Evolutionary conservation across 306 rosid species (phyloP).

Genomic region (Gleditsia sinensis): DNA sequence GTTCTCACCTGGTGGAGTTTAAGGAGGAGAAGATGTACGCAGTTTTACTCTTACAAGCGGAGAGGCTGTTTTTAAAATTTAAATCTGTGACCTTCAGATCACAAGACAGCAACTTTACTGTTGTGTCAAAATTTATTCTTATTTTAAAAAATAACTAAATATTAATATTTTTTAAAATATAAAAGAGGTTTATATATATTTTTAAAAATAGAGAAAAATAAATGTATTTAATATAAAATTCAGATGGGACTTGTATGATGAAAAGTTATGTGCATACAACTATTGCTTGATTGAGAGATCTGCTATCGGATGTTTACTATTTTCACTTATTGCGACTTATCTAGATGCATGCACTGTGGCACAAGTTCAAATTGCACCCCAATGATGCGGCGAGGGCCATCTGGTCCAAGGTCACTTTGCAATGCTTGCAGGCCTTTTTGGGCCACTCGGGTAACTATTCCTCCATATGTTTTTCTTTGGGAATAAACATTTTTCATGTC

Average conservation of each 20-base stretch:
- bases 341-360: slow-evolving; percentile 73
- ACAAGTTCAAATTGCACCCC: slow-evolving; percentile 71
- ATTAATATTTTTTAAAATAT: too few species aligned
- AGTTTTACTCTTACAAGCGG: too few species aligned
- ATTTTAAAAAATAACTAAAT: too few species aligned
- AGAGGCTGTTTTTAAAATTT: too few species aligned
- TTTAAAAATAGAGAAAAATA: too few species aligned
- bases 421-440: slow-evolving; percentile 83
- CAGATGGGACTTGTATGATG: not conserved
- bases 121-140: too few species aligned
- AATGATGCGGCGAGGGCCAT: slow-evolving; percentile 85
- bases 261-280: slow-evolving; percentile 1
- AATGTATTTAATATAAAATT: too few species aligned
- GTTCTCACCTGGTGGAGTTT: too few species aligned
- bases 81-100: too few species aligned
- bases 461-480: not conserved
- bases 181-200: not conserved
- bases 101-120: too few species aligned
- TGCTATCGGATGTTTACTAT: not conserved
- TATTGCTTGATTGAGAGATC: not conserved
- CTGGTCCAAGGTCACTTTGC: slow-evolving; percentile 78
- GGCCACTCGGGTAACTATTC: slow-evolving; percentile 69
- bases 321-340: slow-evolving; percentile 26
- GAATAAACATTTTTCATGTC: not conserved
- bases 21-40: too few species aligned